Conservation (phyloP, 306 rosid species). For the Sindora glabra region DNA sequence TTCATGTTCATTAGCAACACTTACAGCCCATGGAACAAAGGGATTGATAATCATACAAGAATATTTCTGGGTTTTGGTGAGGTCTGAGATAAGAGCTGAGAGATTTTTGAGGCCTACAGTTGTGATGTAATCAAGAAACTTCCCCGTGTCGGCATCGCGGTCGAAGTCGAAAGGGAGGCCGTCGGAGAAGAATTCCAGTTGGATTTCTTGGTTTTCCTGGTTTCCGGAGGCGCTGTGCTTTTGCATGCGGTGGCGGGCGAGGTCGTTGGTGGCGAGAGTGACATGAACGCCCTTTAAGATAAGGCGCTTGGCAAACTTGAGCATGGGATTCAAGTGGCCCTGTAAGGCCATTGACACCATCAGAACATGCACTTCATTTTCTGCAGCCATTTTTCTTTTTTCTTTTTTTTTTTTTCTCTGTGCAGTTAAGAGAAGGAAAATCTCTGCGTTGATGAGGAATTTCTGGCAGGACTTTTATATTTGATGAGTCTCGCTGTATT, state of each 20-base stretch:
- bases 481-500: no score
- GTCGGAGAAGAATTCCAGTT: slow-evolving; percentile 37
- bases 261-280: slow-evolving; percentile 35
- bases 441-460: no score
- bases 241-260: slow-evolving; percentile 17
- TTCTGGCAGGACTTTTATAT: no score
- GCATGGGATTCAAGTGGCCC: slow-evolving; percentile 56
- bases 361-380: slow-evolving; percentile 16
- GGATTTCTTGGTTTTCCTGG: neutral
- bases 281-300: slow-evolving; percentile 33
- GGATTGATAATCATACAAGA: slow-evolving; percentile 39
- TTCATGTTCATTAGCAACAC: slow-evolving; percentile 9
- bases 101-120: slow-evolving; percentile 27
- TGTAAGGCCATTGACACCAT: slow-evolving; percentile 38
- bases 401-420: no score
- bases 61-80: slow-evolving; percentile 1
- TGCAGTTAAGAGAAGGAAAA: no score
- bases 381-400: slow-evolving; percentile 12
- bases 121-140: neutral
- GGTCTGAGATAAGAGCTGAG: slow-evolving; percentile 18
- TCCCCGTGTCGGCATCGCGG: slow-evolving; percentile 4
- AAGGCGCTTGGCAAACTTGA: slow-evolving; percentile 33
- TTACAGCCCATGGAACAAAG: slow-evolving; percentile 41
- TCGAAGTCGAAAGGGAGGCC: slow-evolving; percentile 40
- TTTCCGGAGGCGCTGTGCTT: neutral